phyloP scores from a whole-genome alignment of 1,284 basidiomycete genomes.

The Lignosus rhinocerotis region DNA sequence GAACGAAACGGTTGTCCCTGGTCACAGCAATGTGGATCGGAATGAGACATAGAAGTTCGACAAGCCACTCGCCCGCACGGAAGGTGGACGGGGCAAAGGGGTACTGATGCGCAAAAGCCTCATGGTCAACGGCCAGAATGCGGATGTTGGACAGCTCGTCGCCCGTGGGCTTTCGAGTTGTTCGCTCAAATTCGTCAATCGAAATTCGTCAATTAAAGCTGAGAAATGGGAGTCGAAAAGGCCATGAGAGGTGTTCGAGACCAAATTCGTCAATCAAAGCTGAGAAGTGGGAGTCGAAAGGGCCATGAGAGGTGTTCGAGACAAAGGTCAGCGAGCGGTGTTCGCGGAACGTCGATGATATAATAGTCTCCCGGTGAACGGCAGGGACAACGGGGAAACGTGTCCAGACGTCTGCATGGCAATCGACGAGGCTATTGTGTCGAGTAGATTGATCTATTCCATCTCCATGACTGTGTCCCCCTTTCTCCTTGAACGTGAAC shows the following conservation, averaged over 20 bases:
- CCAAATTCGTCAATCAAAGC: conserved; percentile 45
- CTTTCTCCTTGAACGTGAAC: conserved; percentile 50
- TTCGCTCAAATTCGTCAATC: conserved; percentile 46
- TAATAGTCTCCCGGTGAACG: conserved; percentile 48
- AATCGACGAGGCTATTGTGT: conserved; percentile 57
- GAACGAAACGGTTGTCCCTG: conserved; percentile 58
- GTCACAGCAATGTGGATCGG: conserved; percentile 64
- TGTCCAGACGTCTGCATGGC: conserved; percentile 62
- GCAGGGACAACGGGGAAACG: conserved; percentile 62
- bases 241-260: conserved; percentile 37
- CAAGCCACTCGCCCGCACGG: conserved; percentile 61
- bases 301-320: conserved; percentile 38
- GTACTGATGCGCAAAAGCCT: neutral
- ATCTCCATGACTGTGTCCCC: conserved; percentile 16
- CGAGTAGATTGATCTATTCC: conserved; percentile 24
- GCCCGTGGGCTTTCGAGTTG: conserved; percentile 52
- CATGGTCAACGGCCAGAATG: conserved; percentile 33
- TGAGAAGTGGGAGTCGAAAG: conserved; percentile 43
- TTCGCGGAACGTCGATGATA: conserved; percentile 34
- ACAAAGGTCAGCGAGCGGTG: conserved; percentile 41
- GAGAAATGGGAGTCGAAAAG: conserved; percentile 44
- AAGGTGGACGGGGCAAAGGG: conserved; percentile 27
- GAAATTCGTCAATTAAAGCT: conserved; percentile 45
- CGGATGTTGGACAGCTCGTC: conserved; percentile 40
- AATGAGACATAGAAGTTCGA: conserved; percentile 60